These are phyloP conservation scores for Senecio squalidus DNA, from an alignment of 140 eudicot genomes.

Conservation along the genomic window DNA sequence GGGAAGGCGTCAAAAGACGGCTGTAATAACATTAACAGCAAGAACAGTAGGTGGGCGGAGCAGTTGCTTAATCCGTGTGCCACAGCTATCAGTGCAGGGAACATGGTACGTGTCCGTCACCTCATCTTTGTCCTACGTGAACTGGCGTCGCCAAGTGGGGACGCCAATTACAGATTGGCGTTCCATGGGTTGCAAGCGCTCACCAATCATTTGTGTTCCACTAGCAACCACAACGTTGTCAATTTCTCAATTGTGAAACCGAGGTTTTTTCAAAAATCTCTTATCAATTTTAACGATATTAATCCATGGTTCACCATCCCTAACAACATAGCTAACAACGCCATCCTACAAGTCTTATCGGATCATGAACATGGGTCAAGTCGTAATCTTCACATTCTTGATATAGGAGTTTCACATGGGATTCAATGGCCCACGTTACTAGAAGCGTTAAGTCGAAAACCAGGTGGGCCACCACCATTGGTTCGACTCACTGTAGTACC, in stretches of 20 bases:
- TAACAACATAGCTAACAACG: constrained; percentile 67
- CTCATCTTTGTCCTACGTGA: constrained; percentile 65
- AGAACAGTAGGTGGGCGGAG: constrained; percentile 40
- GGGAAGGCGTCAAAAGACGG: constrained; percentile 25
- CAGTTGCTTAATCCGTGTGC: constrained; percentile 64
- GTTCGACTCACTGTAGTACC: constrained; percentile 63
- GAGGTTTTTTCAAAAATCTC: constrained; percentile 43
- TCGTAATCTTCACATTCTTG: constrained; percentile 57
- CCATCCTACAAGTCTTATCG: constrained; percentile 60
- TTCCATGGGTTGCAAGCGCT: constrained; percentile 63
- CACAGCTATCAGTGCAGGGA: constrained; percentile 55
- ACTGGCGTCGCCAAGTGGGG: constrained; percentile 65
- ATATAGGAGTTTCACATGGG: constrained; percentile 81
- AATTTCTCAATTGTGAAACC: constrained; percentile 49
- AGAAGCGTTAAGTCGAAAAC: constrained; percentile 59
- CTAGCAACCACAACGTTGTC: constrained; percentile 15
- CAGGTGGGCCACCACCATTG: constrained; percentile 75
- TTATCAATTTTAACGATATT: constrained; percentile 64
- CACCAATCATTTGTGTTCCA: constrained; percentile 49
- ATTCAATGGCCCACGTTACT: constrained; percentile 75
- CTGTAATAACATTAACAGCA: constrained; percentile 13
- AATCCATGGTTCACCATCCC: constrained; percentile 87
- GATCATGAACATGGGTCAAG: constrained; percentile 24
- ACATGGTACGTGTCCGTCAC: constrained; percentile 59
- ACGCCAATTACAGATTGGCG: constrained; percentile 75